Conservation (phyloP, 805 yeast genomes). For the Wickerhamomyces bisporus region DNA sequence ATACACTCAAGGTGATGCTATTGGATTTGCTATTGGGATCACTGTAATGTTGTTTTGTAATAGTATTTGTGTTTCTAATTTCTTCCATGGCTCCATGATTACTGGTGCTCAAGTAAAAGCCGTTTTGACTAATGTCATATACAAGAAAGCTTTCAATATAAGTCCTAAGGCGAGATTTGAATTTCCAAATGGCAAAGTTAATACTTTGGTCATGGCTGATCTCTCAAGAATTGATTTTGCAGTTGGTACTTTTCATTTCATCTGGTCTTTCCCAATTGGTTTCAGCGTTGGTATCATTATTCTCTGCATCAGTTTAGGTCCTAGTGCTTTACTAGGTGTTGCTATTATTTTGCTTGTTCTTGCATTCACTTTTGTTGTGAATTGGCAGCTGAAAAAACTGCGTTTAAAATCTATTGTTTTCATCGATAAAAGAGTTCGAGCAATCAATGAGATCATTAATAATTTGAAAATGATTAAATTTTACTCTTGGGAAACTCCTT, state of each 20-base stretch:
- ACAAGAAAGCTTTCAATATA: slow-evolving; percentile 62
- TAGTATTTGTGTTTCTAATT: slow-evolving; percentile 53
- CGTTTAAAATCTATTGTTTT: slow-evolving; percentile 53
- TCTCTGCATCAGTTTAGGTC: slow-evolving; percentile 65
- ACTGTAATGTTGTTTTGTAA: slow-evolving; percentile 46
- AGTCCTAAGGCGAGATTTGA: slow-evolving; percentile 51
- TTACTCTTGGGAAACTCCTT: slow-evolving; percentile 90
- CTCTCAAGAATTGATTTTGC: slow-evolving; percentile 77
- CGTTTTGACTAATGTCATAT: slow-evolving; percentile 61
- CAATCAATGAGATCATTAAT: slow-evolving; percentile 72
- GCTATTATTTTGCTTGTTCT: slow-evolving; percentile 44
- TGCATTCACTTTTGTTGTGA: slow-evolving; percentile 36
- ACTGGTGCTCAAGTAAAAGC: slow-evolving; percentile 71
- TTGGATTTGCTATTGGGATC: slow-evolving; percentile 74
- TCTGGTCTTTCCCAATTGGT: slow-evolving; percentile 60
- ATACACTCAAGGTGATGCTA: slow-evolving; percentile 40
- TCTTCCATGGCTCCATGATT: slow-evolving; percentile 54
- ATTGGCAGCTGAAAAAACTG: slow-evolving; percentile 46
- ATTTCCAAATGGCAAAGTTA: slow-evolving; percentile 65
- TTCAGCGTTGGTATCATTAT: slow-evolving; percentile 59
- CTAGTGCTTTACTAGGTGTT: slow-evolving; percentile 65
- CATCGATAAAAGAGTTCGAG: slow-evolving; percentile 74
- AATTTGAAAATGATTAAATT: slow-evolving; percentile 80
- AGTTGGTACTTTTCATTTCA: slow-evolving; percentile 59
- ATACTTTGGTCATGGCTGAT: slow-evolving; percentile 79